Evolutionary conservation across 352 stramenopile species (phyloP).

Genomic region (Globisporangium sylvaticum): DNA sequence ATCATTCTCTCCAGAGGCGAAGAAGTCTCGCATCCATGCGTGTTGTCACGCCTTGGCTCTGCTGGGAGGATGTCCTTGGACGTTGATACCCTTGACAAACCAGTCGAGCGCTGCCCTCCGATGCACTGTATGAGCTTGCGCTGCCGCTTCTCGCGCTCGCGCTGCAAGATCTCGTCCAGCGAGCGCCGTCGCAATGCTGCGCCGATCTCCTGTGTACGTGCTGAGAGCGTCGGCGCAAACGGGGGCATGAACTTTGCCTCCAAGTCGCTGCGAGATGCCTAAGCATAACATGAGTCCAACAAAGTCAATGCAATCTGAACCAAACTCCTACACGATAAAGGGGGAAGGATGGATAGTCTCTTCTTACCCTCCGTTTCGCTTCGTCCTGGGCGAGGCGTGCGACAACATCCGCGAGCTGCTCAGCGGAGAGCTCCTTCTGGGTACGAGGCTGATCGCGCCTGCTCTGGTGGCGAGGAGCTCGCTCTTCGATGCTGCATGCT

Average conservation of each 20-base stretch:
- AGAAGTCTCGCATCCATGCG: not conserved
- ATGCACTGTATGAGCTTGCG: slow-evolving; percentile 1
- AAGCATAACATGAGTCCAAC: slow-evolving; percentile 5
- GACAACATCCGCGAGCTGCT: slow-evolving; percentile 23
- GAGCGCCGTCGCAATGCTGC: slow-evolving; percentile 14
- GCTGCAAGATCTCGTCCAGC: slow-evolving; percentile 10
- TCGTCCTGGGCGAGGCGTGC: slow-evolving; percentile 16
- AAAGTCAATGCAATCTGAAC: not conserved
- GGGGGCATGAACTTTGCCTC: slow-evolving; percentile 15
- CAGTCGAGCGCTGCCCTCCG: not conserved
- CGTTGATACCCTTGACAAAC: not conserved
- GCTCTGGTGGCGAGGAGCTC: slow-evolving; percentile 7
- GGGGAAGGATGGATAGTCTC: not conserved
- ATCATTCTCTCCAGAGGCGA: not conserved
- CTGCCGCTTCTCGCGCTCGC: slow-evolving; percentile 14
- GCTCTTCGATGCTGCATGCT: not conserved
- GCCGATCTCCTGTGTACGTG: slow-evolving; percentile 25
- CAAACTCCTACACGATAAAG: not conserved
- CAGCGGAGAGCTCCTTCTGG: not conserved
- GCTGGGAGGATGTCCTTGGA: not conserved
- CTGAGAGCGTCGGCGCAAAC: slow-evolving; percentile 27
- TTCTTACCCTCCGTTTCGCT: slow-evolving; percentile 6
- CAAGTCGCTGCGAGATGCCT: slow-evolving; percentile 3
- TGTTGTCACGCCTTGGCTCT: not conserved
- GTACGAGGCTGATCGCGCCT: not conserved